Evolutionary conservation across 2,329 filamentous ascomycete species (phyloP).

Genomic region (Calonectria naviculata): DNA sequence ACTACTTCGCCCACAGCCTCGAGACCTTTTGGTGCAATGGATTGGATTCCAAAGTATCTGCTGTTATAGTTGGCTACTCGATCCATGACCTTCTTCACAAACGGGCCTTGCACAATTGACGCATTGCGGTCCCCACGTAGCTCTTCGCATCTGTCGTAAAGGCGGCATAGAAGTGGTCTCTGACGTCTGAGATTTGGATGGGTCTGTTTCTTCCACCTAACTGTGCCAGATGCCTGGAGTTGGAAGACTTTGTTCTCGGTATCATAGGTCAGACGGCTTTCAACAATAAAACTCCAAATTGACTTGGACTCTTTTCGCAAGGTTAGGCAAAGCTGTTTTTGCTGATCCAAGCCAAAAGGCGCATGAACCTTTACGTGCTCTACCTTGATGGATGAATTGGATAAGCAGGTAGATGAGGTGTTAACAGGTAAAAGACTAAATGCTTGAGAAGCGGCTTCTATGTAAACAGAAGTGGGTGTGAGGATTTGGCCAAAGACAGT

Average conservation of each 20-base stretch:
- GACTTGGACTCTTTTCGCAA: not conserved
- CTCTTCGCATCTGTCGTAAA: not conserved
- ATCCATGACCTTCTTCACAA: not conserved
- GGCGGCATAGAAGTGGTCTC: not conserved
- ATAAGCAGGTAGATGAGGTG: not conserved
- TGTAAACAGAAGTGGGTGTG: not conserved
- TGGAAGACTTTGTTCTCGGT: not conserved
- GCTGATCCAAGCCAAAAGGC: not conserved
- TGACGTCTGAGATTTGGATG: not conserved
- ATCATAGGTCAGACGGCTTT: not conserved
- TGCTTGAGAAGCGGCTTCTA: not conserved
- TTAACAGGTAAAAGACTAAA: not conserved
- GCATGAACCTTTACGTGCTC: not conserved
- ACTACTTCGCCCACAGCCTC: not conserved
- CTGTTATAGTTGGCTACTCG: not conserved
- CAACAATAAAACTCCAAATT: not conserved
- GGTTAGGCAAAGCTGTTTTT: not conserved
- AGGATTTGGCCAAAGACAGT: not conserved
- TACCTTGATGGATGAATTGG: not conserved
- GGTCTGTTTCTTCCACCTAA: not conserved
- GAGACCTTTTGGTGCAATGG: not conserved
- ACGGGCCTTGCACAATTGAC: not conserved
- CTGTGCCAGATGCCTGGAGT: not conserved
- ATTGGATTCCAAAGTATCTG: not conserved
- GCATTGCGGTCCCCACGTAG: not conserved